Evolutionary conservation across 495 filamentous ascomycete species (phyloP), one percentile per base, ranked within the genome.

Genomic region (Hypoxylon fragiforme): DNA sequence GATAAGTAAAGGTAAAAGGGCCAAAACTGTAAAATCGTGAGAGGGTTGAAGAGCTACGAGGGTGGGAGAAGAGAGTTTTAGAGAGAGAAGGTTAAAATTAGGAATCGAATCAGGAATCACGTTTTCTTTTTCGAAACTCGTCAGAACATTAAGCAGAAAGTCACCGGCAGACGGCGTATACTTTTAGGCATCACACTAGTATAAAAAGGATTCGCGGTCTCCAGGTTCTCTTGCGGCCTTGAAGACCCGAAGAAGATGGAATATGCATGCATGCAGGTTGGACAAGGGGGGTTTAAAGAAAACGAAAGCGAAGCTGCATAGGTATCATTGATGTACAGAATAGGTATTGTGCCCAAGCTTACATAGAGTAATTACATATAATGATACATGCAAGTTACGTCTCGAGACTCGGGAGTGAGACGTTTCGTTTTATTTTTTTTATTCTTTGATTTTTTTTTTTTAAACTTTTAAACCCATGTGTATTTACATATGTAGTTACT

Each of bases 101-200:
- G 52, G 51, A 55, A 56, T 42, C 38, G 44, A 47, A 57, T 56
- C 51, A 61, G 52, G 51, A 55, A 56, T 42, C 38, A 34, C 28
- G 46, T 40, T 41, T 41, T 53, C n/a, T n/a, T n/a, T n/a, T n/a
- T n/a, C n/a, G n/a, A n/a, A n/a, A n/a, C n/a, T n/a, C n/a, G n/a
- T n/a, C n/a, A n/a, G n/a, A n/a, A n/a, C n/a, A n/a, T 38, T 30
- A 47, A 56, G 52, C 36, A 37, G 44, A 36, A 51, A 51, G 51
- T 37, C 46, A 49, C 43, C 34, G 38, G 50, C 18, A 36, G 35
- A 41, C 14, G 41, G 19, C 20, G 24, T 44, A 26, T 44, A 21
- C 3, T 54, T 26, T 21, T 50, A 24, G 44, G 50, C 38, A 12
- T 21, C 50, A 44, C 38, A 15, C 32, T 57, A 44, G 31, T 54